Percentiles rank a stretch among this genome's conserved stretches.
Evolutionary conservation across 371 early-diverging fungal genomes (phyloP).

Genomic region (Mucor lusitanicus): DNA sequence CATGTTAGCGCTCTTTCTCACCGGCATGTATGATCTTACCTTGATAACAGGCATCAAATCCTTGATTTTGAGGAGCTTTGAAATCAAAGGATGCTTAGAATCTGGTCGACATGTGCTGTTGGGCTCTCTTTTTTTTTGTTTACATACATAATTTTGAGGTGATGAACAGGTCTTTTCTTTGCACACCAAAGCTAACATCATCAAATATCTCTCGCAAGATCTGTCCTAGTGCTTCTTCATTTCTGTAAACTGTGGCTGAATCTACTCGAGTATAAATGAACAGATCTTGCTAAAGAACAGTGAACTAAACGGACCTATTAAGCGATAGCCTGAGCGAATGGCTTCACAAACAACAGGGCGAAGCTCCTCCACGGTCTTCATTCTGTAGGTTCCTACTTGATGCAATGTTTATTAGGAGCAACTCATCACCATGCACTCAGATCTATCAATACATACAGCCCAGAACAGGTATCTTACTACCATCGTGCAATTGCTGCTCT

Average conservation of each 20-base stretch:
- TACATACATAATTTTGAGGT: slow-evolving; percentile 87
- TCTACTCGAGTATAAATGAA: slow-evolving; percentile 33
- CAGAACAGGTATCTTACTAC: slow-evolving; percentile 14
- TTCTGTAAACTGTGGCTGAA: slow-evolving; percentile 80
- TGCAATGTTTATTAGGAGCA: background rate
- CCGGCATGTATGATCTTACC: slow-evolving; percentile 29
- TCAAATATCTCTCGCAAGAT: slow-evolving; percentile 65
- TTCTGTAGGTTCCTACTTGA: slow-evolving; percentile 75
- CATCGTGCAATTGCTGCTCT: slow-evolving; percentile 6
- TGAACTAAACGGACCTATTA: slow-evolving; percentile 57
- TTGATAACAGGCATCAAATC: slow-evolving; percentile 65
- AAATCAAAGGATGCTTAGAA: background rate
- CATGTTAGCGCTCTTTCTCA: background rate
- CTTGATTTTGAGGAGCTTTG: slow-evolving; percentile 80
- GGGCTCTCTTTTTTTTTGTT: too few relatives aligned
- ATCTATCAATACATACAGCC: slow-evolving; percentile 11
- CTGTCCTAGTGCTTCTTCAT: slow-evolving; percentile 83
- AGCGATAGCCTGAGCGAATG: slow-evolving; percentile 65
- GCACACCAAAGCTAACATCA: slow-evolving; percentile 53
- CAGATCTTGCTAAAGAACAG: background rate
- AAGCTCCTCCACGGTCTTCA: slow-evolving; percentile 53
- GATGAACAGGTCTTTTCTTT: slow-evolving; percentile 88
- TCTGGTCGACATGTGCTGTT: background rate
- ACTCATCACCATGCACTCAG: background rate
- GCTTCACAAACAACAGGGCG: slow-evolving; percentile 57